Evolutionary conservation across 805 yeast species (phyloP).

Genomic region (Pichia scutulata): DNA sequence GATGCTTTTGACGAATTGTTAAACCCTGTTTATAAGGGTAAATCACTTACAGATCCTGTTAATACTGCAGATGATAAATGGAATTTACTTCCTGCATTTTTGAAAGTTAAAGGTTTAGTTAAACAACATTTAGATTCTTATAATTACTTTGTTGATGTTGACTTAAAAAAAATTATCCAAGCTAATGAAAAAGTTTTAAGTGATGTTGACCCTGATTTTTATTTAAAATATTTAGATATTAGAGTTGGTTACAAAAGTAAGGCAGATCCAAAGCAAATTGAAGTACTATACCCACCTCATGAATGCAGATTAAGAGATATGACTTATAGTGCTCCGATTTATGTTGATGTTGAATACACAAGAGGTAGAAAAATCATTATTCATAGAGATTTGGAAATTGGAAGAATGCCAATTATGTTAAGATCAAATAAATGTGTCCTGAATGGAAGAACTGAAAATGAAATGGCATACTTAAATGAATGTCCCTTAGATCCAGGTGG

Average conservation of each 20-base stretch:
- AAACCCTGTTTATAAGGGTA: constrained; percentile 80
- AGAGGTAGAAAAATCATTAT: constrained; percentile 88
- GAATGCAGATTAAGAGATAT: constrained; percentile 92
- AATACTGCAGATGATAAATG: constrained; percentile 93
- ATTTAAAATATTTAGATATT: constrained; percentile 85
- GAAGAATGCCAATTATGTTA: constrained; percentile 98
- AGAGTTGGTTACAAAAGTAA: constrained; percentile 77
- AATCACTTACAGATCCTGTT: constrained; percentile 76
- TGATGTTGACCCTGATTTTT: constrained; percentile 97
- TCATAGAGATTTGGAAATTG: constrained; percentile 87
- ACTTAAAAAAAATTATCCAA: constrained; percentile 80
- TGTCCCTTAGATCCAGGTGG: constrained; percentile 99
- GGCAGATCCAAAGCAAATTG: constrained; percentile 38
- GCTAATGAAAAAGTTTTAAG: constrained; percentile 86
- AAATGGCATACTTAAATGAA: constrained; percentile 85
- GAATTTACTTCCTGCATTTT: constrained; percentile 92
- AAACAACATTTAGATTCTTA: constrained; percentile 98
- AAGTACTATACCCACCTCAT: constrained; percentile 76
- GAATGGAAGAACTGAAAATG: constrained; percentile 65
- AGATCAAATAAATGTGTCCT: constrained; percentile 87
- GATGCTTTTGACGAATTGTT: constrained; percentile 70
- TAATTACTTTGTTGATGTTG: constrained; percentile 91
- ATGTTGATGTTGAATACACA: constrained; percentile 95
- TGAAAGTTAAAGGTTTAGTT: constrained; percentile 91
- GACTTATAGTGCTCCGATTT: constrained; percentile 91